A percentile compares a stretch with the other conserved stretches of the same genome.
Evolutionary conservation across 768 basidiomycete species (phyloP).

Genomic region (Leucosporidium creatinivorum): DNA sequence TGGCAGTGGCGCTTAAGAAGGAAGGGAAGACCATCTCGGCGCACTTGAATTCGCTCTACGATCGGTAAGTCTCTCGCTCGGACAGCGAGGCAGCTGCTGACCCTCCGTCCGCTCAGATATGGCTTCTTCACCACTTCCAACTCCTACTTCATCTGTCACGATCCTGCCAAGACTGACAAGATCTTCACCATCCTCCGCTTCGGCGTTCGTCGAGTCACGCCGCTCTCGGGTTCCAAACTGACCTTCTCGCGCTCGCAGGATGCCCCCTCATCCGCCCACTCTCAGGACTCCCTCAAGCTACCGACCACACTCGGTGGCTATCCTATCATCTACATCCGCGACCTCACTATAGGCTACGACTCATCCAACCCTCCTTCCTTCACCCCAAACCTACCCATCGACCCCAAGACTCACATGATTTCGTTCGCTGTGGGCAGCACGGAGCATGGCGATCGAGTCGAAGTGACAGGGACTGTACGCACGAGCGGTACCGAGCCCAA

Average conservation of each 20-base stretch:
- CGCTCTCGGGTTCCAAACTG: background rate
- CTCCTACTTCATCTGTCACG: conserved; percentile 48
- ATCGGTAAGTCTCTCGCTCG: conserved; percentile 22
- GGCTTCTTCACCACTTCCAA: conserved; percentile 58
- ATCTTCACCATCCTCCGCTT: conserved; percentile 65
- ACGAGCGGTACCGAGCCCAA: conserved; percentile 89
- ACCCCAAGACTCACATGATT: conserved; percentile 60
- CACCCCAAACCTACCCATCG: conserved; percentile 52
- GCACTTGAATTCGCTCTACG: conserved; percentile 51
- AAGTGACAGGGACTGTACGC: conserved; percentile 63
- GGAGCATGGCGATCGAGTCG: conserved; percentile 44
- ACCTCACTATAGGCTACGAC: conserved; percentile 61
- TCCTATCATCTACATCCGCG: conserved; percentile 57
- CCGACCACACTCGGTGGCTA: conserved; percentile 50
- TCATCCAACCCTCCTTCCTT: conserved; percentile 58
- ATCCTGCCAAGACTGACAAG: conserved; percentile 56
- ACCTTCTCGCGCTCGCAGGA: background rate
- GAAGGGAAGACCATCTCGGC: conserved; percentile 53
- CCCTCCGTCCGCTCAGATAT: conserved; percentile 48
- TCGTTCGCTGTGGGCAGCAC: conserved; percentile 56
- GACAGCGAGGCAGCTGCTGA: background rate
- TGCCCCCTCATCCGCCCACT: background rate
- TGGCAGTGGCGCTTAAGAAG: conserved; percentile 49
- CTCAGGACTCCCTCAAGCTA: background rate
- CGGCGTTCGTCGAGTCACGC: conserved; percentile 41